Conservation (phyloP, 306 rosid species). For the Dryas alaskensis region DNA sequence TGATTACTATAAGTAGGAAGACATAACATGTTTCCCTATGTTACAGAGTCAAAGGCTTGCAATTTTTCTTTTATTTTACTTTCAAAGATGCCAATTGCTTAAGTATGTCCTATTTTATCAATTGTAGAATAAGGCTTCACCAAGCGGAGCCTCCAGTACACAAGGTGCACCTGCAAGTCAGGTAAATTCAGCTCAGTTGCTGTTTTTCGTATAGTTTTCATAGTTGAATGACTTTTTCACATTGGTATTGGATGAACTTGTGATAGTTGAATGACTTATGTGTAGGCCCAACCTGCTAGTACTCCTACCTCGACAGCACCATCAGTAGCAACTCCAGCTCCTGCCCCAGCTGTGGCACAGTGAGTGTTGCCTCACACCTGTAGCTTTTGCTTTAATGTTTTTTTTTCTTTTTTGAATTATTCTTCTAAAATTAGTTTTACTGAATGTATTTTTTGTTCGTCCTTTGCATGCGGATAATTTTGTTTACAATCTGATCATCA, state of each 20-base stretch:
- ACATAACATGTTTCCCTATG: too few species aligned
- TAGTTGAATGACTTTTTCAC: background rate
- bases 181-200: slow-evolving; percentile 20
- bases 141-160: slow-evolving; percentile 35
- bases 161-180: slow-evolving; percentile 35
- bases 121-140: slow-evolving; percentile 34
- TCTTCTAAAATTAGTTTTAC: background rate
- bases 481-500: too few species aligned
- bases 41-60: background rate
- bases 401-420: background rate
- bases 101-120: slow-evolving; percentile 10
- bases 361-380: slow-evolving; percentile 31
- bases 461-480: background rate
- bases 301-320: slow-evolving; percentile 33
- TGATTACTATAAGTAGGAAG: too few species aligned
- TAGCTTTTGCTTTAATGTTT: background rate
- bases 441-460: background rate
- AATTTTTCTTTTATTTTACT: background rate
- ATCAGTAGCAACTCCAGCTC: slow-evolving; percentile 41
- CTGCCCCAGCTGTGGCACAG: slow-evolving; percentile 37
- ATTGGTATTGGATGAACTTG: background rate
- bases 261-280: background rate
- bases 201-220: too few species aligned
- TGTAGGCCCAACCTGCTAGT: slow-evolving; percentile 36
- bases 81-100: background rate